Base-by-base conservation (phyloP, 192 early-diverging fungal genomes). In the Powellomyces hirtus region DNA sequence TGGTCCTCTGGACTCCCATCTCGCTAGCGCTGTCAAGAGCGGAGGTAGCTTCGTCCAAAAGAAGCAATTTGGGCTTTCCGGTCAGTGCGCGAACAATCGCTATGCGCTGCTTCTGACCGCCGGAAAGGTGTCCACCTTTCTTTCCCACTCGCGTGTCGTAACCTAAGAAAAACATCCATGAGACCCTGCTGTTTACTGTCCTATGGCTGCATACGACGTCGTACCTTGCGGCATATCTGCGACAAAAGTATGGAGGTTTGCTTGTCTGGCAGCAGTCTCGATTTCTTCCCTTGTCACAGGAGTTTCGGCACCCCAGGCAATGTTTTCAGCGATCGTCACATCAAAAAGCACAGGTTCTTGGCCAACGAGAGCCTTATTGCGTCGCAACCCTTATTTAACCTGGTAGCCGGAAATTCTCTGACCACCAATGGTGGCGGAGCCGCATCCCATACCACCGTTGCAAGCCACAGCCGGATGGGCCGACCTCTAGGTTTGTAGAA, bases 271-370 rank as follows among this genome's bases (percentile, higher is more conserved):
- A 1, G 75, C 81, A 27, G 35, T 29, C 14, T 76, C 72, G 18
- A 94, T 85, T 16, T 98, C 89, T 22, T 84, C 74, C 11, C n/a
- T n/a, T n/a, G 40, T 42, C 1, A 70, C 73, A 5, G 62, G 38
- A 22, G 38, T 22, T 20, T 92, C 82, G n/a, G n/a, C n/a, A n/a
- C n/a, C n/a, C n/a, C n/a, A n/a, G 13, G 81, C 73, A 57, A 99
- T 97, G 66, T 99, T 99, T 62, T 96, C 86, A 60, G 79, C 88
- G 56, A 99, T 92, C 0, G 90, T 88, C n/a, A 90, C 81, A 82
- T 97, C 97, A 29, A 99, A 78, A 4, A 89, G 81, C 10, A 91
- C 93, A 10, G 92, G 95, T 94, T 46, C n/a, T 59, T 59, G 37
- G 6, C 18, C 58, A 10, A 37, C 62, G 4, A 64, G 22, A 20